Percentiles rank a stretch among this genome's conserved stretches.
Conservation (phyloP, 805 yeast species). For the Nakazawaea holstii region DNA sequence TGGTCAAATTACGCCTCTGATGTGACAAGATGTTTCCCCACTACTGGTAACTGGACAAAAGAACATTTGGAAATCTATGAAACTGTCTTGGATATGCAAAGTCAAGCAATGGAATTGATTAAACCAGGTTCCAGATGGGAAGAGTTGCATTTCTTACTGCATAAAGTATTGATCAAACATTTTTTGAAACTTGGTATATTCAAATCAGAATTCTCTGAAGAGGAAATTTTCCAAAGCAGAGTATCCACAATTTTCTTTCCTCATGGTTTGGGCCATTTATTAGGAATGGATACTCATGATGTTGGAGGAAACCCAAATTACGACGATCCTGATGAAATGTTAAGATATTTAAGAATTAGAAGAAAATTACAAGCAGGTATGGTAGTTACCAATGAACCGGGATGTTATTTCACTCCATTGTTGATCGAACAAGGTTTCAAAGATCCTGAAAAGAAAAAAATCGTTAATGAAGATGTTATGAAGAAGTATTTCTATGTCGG, state of each 20-base stretch:
- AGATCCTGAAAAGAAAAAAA: slow-evolving; percentile 44
- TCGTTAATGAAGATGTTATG: slow-evolving; percentile 58
- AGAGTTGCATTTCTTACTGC: slow-evolving; percentile 74
- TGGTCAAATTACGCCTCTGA: slow-evolving; percentile 92
- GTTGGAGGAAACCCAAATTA: slow-evolving; percentile 88
- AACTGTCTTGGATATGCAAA: slow-evolving; percentile 80
- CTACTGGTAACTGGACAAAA: slow-evolving; percentile 80
- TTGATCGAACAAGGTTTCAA: slow-evolving; percentile 61
- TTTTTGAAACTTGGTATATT: slow-evolving; percentile 76
- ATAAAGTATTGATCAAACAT: slow-evolving; percentile 65
- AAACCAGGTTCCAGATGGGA: slow-evolving; percentile 88
- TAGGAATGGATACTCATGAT: slow-evolving; percentile 96
- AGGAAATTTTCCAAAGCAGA: slow-evolving; percentile 66
- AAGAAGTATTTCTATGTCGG: slow-evolving; percentile 84
- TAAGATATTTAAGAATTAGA: slow-evolving; percentile 75
- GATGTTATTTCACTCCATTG: slow-evolving; percentile 84
- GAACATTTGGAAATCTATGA: slow-evolving; percentile 83
- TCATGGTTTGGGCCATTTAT: slow-evolving; percentile 90
- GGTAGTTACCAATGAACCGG: slow-evolving; percentile 95
- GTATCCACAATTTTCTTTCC: slow-evolving; percentile 83
- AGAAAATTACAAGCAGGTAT: slow-evolving; percentile 66
- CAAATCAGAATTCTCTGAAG: slow-evolving; percentile 43
- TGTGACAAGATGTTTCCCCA: slow-evolving; percentile 94
- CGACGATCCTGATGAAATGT: slow-evolving; percentile 73
- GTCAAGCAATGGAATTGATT: slow-evolving; percentile 59